Evolutionary conservation across 192 early-diverging fungal genomes (phyloP), one percentile per base, ranked within the genome.

Genomic region (Coemansia sp.): DNA sequence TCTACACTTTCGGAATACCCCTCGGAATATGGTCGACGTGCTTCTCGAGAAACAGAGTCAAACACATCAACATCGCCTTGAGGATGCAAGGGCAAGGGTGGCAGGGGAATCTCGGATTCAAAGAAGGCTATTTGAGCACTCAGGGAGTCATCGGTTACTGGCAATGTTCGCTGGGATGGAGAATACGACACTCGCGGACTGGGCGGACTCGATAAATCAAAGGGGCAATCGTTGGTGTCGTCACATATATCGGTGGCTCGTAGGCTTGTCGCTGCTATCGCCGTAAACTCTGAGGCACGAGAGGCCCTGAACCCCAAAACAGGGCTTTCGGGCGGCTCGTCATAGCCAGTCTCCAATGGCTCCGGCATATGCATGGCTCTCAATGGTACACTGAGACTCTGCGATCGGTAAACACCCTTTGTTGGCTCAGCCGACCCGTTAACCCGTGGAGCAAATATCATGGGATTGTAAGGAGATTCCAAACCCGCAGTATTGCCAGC

Each of bases 11-110:
- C 55, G 5, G 60, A 46, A 41, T 58, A 55, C 28, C 59, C 51
- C 47, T 59, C 61, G 14, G 68, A 72, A 36, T 53, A 36, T 26
- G 56, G 61, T 25, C 68, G 56, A 5, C 57, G 61, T 15, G 23
- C 43, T 15, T 32, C 26, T 25, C 34, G 29, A 14, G 37, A 42
- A 37, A 36, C 19, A 17, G n/a, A 14, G 8, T 1, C n/a, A 18
- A 14, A 38, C 36, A 3, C 15, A n/a, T 17, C 36, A 17, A 38
- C 15, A 38, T 38, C n/a, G 11, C 15, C 15, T n/a, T 7, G n/a
- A 38, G n/a, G n/a, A n/a, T n/a, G n/a, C n/a, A n/a, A n/a, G n/a
- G n/a, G n/a, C n/a, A n/a, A n/a, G n/a, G n/a, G n/a, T n/a, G n/a
- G n/a, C n/a, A n/a, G n/a, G n/a, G n/a, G n/a, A n/a, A n/a, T n/a